Percentiles rank a stretch among this genome's conserved stretches.
These are phyloP conservation scores for Ocimum tenuiflorum DNA, from an alignment of 257 asterid genomes.

Conservation along the genomic window DNA sequence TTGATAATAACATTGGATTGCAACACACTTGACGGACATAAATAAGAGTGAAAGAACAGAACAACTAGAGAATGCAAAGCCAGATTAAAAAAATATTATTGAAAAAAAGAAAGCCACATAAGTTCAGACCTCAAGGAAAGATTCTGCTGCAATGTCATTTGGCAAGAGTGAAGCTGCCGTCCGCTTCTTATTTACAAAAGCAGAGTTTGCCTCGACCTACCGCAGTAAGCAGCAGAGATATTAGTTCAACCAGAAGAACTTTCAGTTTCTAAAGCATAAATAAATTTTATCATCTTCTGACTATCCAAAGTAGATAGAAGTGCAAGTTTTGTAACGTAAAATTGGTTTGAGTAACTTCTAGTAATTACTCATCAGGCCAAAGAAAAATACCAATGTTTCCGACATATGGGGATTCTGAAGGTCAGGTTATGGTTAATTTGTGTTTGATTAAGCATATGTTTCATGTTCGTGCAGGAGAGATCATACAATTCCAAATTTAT, in stretches of 20 bases:
- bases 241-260: conserved; percentile 15
- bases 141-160: conserved; percentile 56
- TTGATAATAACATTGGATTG: too few relatives aligned
- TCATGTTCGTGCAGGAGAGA: background rate
- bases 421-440: background rate
- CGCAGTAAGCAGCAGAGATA: conserved; percentile 18
- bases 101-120: conserved; percentile 2
- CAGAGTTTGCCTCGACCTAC: conserved; percentile 73
- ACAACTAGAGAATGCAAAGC: background rate
- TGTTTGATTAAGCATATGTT: background rate
- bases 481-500: background rate
- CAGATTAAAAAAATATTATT: background rate
- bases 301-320: background rate
- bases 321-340: background rate
- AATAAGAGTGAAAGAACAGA: background rate
- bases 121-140: conserved; percentile 75
- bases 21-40: background rate
- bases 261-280: background rate
- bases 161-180: conserved; percentile 57
- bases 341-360: background rate
- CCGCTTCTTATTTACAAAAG: conserved; percentile 68
- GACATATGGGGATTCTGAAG: background rate
- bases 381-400: background rate
- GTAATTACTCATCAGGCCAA: background rate
- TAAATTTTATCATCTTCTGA: background rate